Evolutionary conservation across 2,329 filamentous ascomycete species (phyloP).

Genomic region (Talaromyces amestolkiae): DNA sequence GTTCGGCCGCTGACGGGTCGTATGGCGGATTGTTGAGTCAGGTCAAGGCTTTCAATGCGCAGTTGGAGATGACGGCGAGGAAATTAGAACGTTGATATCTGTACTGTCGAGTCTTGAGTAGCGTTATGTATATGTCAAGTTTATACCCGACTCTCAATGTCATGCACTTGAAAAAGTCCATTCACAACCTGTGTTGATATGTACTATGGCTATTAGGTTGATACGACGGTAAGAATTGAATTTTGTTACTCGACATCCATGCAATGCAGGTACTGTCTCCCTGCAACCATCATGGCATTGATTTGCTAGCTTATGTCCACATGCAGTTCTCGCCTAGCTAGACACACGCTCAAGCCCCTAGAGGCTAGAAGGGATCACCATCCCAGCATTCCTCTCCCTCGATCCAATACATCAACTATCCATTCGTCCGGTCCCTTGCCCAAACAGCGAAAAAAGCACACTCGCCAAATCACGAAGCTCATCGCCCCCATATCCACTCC

Average conservation of each 20-base stretch:
- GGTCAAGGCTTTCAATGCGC: constrained; percentile 43
- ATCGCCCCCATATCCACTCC: neutral
- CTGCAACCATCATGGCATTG: neutral
- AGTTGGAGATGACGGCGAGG: constrained; percentile 38
- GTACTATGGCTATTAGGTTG: neutral
- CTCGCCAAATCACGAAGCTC: neutral
- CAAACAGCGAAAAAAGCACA: neutral
- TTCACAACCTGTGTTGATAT: neutral
- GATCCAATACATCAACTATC: neutral
- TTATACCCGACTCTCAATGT: neutral
- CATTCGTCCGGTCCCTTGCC: neutral
- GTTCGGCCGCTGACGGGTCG: constrained; percentile 36
- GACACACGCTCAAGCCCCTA: neutral
- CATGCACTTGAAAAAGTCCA: neutral
- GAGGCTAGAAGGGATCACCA: neutral
- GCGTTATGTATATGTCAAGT: neutral
- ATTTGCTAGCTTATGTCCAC: too few species aligned
- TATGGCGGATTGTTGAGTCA: constrained; percentile 43
- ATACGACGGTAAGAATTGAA: too few species aligned
- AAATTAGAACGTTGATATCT: constrained; percentile 11
- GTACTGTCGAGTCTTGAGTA: neutral
- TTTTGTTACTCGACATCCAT: neutral
- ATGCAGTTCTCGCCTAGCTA: too few species aligned
- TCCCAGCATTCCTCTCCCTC: neutral
- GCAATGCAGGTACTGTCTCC: neutral